phyloP scores from a whole-genome alignment of 2,329 filamentous ascomycete genomes.

The Colletotrichum theobromicola region DNA sequence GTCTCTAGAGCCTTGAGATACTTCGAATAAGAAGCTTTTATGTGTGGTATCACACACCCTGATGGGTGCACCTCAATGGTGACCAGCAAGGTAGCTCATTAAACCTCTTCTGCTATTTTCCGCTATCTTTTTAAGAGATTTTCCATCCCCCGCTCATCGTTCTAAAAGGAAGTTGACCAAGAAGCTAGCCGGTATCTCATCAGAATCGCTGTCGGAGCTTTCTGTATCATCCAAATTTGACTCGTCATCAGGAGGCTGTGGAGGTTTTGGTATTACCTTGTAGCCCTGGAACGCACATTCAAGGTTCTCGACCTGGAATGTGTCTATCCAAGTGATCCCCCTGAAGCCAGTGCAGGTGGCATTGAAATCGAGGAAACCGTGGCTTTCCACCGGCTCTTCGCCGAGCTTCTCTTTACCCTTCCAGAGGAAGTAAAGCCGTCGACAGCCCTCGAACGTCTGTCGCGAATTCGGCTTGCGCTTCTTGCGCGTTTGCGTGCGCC shows the following conservation, averaged over 20 bases:
- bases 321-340: background rate
- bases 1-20: background rate
- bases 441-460: background rate
- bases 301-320: background rate
- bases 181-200: background rate
- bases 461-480: background rate
- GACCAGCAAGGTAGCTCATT: background rate
- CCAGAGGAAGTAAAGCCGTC: background rate
- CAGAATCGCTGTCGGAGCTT: background rate
- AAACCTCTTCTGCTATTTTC: background rate
- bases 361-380: background rate
- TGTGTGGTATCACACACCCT: accelerated
- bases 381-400: background rate
- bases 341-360: background rate
- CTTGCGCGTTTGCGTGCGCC: background rate
- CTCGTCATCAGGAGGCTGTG: background rate
- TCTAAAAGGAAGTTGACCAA: background rate
- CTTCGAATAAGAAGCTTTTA: background rate
- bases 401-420: background rate
- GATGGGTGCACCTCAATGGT: background rate
- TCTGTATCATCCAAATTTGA: background rate
- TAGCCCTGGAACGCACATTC: background rate
- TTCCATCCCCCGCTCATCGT: background rate
- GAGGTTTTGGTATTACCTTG: background rate
- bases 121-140: background rate